Base-by-base conservation (phyloP, 2,329 filamentous ascomycete species). In the Neonectria hederae region DNA sequence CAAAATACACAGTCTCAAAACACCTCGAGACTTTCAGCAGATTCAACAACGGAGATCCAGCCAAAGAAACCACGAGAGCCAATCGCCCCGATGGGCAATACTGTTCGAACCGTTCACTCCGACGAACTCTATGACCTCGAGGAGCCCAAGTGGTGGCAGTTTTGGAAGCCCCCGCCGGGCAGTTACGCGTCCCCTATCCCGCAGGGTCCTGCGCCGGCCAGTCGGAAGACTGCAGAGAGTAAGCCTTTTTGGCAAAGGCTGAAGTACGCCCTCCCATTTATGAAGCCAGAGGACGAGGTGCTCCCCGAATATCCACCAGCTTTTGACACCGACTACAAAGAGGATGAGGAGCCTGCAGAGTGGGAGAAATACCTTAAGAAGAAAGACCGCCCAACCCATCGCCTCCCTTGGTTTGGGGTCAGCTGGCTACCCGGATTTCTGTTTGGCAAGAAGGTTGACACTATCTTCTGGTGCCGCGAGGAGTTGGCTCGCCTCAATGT, bases 381-480 rank as follows among this genome's bases (percentile, higher is more conserved):
- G 62, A 94, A 92, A 61, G 89, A 97, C 65, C 90, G 96, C 40
- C 93, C 95, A 19, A 97, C 92, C 0, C 94, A 97, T 81, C 89
- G 90, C 51, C 81, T 97, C 10, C 89, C 93, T 0, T 79, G 79
- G 0, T 87, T 87, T 46, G 82, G 81, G 1, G 84, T 84, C 76
- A 83, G 80, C 0, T 97, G 92, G 90, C 89, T 97, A 76, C 91
- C 91, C 3, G 88, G 89, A 0, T 76, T 97, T n/a, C 80, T 94
- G 1, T 78, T 97, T 54, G 94, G 92, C 58, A 90, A 93, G 76
- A 97, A 98, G 78, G 94, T 97, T 2, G 96, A 99, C 76, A 95
- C 92, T 0, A 98, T 99, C 69, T 94, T 97, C 75, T 92, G 94
- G 83, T 97, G 93, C 71, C 92, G 96, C 3, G 88, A 90, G 68